phyloP scores from a whole-genome alignment of 2,329 filamentous ascomycete species.

The Monosporascus cannonballus region DNA sequence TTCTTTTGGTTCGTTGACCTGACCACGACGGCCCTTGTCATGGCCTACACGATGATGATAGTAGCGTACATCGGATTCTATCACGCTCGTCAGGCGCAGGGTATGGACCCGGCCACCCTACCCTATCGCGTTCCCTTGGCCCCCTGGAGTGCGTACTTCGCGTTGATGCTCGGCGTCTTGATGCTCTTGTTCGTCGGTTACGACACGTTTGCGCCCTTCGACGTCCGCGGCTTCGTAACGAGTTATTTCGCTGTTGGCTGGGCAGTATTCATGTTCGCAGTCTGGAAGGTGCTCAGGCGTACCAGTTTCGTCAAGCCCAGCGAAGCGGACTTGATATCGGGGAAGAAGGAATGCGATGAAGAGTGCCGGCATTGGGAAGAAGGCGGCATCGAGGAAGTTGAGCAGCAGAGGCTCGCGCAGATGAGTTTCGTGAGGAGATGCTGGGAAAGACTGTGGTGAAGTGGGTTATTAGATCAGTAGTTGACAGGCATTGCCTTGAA shows the following conservation, averaged over 20 bases:
- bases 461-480: background rate
- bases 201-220: slow-evolving; percentile 46
- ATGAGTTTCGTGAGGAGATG: slow-evolving; percentile 30
- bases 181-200: slow-evolving; percentile 53
- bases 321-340: slow-evolving; percentile 56
- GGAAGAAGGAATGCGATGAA: slow-evolving; percentile 60
- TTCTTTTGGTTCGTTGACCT: slow-evolving; percentile 37
- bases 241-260: slow-evolving; percentile 49
- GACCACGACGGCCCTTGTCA: slow-evolving; percentile 32
- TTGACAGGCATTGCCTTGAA: background rate
- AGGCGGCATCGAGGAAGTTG: slow-evolving; percentile 40
- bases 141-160: slow-evolving; percentile 46
- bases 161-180: slow-evolving; percentile 37
- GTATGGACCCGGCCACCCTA: slow-evolving; percentile 39
- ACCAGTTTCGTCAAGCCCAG: slow-evolving; percentile 50
- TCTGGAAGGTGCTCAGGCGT: slow-evolving; percentile 60
- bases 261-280: slow-evolving; percentile 50
- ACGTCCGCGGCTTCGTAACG: slow-evolving; percentile 42
- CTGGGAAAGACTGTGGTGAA: slow-evolving; percentile 35
- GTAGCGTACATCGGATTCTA: slow-evolving; percentile 41
- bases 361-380: slow-evolving; percentile 39
- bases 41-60: slow-evolving; percentile 41
- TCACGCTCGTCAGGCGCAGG: slow-evolving; percentile 47
- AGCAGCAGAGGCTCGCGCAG: slow-evolving; percentile 27
- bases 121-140: slow-evolving; percentile 45